Conservation (phyloP, 305 asterid genomes). For the Solanum hybrid region DNA sequence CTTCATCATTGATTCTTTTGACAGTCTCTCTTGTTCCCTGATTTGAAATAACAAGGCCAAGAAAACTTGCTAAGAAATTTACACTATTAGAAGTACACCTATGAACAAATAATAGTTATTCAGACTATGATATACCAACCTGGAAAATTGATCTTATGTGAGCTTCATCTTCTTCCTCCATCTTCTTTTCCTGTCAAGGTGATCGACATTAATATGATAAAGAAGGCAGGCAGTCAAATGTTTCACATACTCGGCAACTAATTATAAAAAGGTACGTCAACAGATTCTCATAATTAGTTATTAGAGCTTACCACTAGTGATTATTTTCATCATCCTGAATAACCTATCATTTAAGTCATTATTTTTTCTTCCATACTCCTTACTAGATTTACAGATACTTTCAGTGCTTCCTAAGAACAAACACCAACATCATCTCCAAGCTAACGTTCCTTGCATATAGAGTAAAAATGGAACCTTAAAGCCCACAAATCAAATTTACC, state of each 20-base stretch:
- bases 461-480: not conserved
- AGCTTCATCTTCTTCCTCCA: slow-evolving; percentile 10
- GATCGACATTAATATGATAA: not conserved
- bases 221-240: not conserved
- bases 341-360: not conserved
- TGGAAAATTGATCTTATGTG: not conserved
- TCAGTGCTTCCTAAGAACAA: not conserved
- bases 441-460: not conserved
- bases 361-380: not conserved
- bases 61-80: not conserved
- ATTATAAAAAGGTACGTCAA: not conserved
- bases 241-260: not conserved
- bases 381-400: not conserved
- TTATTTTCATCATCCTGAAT: not conserved
- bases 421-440: not conserved
- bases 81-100: not conserved
- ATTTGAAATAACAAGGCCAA: not conserved
- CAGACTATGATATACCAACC: not conserved
- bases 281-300: not conserved
- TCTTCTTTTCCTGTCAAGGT: slow-evolving; percentile 2
- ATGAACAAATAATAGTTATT: not conserved
- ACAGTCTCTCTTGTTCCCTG: slow-evolving; percentile 1
- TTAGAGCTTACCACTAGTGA: not conserved
- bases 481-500: not conserved
- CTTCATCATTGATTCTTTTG: slow-evolving; percentile 8